These are phyloP conservation scores for Kuraishia cidri DNA, from an alignment of 805 yeast species.

Conservation along the genomic window DNA sequence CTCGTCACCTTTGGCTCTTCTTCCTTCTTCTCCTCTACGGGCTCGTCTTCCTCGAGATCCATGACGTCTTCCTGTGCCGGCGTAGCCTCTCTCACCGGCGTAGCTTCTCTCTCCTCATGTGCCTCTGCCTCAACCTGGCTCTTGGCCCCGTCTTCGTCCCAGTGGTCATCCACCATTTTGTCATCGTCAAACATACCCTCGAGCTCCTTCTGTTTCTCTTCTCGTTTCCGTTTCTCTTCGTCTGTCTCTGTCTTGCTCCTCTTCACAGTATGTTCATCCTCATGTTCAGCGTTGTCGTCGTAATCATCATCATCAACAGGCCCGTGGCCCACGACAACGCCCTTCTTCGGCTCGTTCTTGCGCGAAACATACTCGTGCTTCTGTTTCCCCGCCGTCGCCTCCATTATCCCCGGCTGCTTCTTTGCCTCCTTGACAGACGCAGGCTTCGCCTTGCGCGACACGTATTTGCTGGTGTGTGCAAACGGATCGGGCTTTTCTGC, in stretches of 20 bases:
- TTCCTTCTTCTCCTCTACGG: constrained; percentile 3
- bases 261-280: constrained; percentile 1
- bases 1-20: constrained; percentile 8
- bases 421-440: background rate
- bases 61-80: too few species aligned
- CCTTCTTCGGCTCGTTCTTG: constrained; percentile 22
- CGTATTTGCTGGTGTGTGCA: background rate
- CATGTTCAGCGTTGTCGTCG: background rate
- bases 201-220: constrained; percentile 2
- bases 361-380: constrained; percentile 6
- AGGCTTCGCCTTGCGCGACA: background rate
- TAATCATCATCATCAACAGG: constrained; percentile 8
- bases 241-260: constrained; percentile 2
- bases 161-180: too few species aligned
- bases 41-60: constrained; percentile 1
- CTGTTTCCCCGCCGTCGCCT: background rate
- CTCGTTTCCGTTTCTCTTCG: constrained; percentile 1
- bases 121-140: constrained; percentile 1
- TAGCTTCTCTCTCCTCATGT: background rate
- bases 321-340: constrained; percentile 4
- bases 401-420: background rate
- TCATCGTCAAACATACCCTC: constrained; percentile 4
- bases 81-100: too few species aligned
- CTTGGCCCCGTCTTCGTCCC: background rate
- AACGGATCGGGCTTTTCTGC: constrained; percentile 1